Evolutionary conservation across 2,329 filamentous ascomycete genomes (phyloP), one percentile per base, ranked within the genome.

Genomic region (Ophiostoma piceae): DNA sequence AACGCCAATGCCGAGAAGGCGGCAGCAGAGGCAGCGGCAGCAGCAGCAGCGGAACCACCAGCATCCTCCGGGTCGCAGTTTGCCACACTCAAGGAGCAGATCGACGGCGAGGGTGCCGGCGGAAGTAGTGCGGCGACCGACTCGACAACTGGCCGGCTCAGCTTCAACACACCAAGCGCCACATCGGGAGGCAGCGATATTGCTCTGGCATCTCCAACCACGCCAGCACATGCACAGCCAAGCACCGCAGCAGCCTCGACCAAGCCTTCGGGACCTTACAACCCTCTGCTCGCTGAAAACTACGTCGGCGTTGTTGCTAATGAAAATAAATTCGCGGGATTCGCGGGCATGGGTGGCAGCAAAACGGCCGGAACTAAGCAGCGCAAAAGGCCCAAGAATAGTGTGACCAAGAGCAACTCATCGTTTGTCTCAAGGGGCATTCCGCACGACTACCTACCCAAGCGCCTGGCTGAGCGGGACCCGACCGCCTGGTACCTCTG

Each of bases 381-480:
- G 77, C 87, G 90, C 76, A 99, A 68, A 8, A 35, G 8, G 67
- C 95, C 95, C 2, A 99, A 98, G 84, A 98, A 94, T 80, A 98
- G 96, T 79, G 95, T 99, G 79, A 89, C 94, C 68, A 99, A 99
- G 83, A 98, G 93, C 81, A 98, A 97, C 79, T 99, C 95, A 11
- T 97, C 94, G 0, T 99, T 97, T 77, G 95, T 99, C 39, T 97
- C 94, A n/a, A 84, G 95, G 69, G 94, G 97, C 41, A 97, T 98
- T 73, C 89, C 93, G 19, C 92, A 97, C 76, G 95, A 99, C 75
- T 84, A 85, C 4, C 79, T 96, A 69, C 84, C 86, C 29, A 96
- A 95, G 79, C 89, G 91, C 73, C 79, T 98, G 73, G 86, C 87
- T 67, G 95, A 98, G 41, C 88, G 92, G 72, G 87, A 89, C 14